phyloP scores from a whole-genome alignment of 192 early-diverging fungal genomes.

The Radiomyces spectabilis region DNA sequence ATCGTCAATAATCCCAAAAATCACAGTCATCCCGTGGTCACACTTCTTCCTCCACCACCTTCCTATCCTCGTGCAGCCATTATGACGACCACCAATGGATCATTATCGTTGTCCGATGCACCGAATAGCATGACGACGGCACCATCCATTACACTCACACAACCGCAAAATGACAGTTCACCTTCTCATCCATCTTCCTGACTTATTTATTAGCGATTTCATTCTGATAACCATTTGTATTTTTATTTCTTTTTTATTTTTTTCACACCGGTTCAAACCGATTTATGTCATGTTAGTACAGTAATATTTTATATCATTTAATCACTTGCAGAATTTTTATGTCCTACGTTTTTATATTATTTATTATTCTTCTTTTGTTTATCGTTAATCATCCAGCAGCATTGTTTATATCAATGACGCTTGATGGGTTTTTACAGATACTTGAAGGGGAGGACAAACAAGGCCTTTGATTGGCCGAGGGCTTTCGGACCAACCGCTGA shows the following conservation, averaged over 20 bases:
- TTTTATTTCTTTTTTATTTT: background rate
- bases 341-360: background rate
- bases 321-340: background rate
- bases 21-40: slow-evolving; percentile 7
- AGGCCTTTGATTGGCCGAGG: background rate
- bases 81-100: background rate
- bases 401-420: too few relatives aligned
- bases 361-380: too few relatives aligned
- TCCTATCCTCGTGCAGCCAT: background rate
- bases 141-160: too few relatives aligned
- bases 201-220: background rate
- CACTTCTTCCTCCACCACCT: slow-evolving; percentile 11
- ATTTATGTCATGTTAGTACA: too few relatives aligned
- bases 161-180: background rate
- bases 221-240: background rate
- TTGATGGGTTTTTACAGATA: too few relatives aligned
- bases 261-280: background rate
- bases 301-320: too few relatives aligned
- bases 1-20: slow-evolving; percentile 2
- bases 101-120: background rate
- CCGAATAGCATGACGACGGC: background rate
- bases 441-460: background rate
- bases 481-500: too few relatives aligned
- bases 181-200: background rate
- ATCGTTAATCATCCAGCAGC: too few relatives aligned